Evolutionary conservation across 2,329 filamentous ascomycete species (phyloP), one percentile per base, ranked within the genome.

Genomic region (Fusarium heterosporum): DNA sequence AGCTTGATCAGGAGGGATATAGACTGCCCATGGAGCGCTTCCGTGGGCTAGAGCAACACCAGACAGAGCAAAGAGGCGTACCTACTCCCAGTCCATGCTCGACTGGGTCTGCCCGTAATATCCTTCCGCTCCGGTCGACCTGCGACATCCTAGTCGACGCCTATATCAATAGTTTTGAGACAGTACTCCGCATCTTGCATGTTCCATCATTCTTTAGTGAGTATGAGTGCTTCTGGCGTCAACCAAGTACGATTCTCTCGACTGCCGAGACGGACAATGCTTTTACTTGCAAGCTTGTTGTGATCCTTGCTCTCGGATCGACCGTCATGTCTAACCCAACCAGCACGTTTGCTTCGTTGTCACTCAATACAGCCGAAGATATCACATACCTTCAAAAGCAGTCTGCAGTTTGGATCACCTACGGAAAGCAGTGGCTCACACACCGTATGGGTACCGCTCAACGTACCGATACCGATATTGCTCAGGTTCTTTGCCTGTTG

Each of bases 111-210:
- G 46, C 32, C 8, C 46, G 32, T 14, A 34, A 38, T n/a, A 3
- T 49, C 10, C 32, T 49, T 9, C 25, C 46, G 7, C 13, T 22
- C 17, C 32, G 46, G 7, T 49, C 46, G 14, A 38, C 22, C 4
- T 49, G 46, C 14, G 32, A 49, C 8, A 14, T 38, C 2, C 46
- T 49, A 19, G 46, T 49, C n/a, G 46, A 49, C 25, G 32, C 46
- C 13, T 49, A 49, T 16, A 49, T 49, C 46, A 26, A 39, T 11
- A 49, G 22, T 2, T 49, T 49, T n/a, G 46, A 49, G 25, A 49
- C 34, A 6, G 46, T 49, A 7, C 25, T 49, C 38, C 46, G 46
- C 16, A 29, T 49, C 12, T 12, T 49, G 10, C 46, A 49, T 4
- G 12, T 49, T 5, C 46, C 46, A 2, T 38, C 25, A 8, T 29